A percentile compares a stretch with the other conserved stretches of the same genome.
phyloP scores from a whole-genome alignment of 1,284 basidiomycete species.

The Cryptococcus sp. region DNA sequence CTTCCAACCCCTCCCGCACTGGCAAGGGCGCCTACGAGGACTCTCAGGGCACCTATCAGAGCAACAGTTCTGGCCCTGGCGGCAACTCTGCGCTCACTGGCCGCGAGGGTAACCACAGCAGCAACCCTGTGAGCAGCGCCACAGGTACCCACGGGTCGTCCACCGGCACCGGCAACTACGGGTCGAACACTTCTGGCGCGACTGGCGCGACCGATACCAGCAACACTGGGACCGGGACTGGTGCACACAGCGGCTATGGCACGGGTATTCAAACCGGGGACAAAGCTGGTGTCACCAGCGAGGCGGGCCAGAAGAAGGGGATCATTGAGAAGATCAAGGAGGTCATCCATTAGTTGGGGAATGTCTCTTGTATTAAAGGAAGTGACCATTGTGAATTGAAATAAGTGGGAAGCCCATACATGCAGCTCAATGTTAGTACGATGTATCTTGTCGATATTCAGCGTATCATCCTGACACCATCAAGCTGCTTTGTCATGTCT shows the following conservation, averaged over 20 bases:
- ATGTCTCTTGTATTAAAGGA: neutral
- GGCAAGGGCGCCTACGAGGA: conserved; percentile 27
- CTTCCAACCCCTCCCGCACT: conserved; percentile 19
- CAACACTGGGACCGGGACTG: neutral
- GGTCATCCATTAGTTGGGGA: neutral
- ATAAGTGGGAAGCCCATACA: neutral
- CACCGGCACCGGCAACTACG: neutral
- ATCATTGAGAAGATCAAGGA: conserved; percentile 39
- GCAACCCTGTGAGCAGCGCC: conserved; percentile 32
- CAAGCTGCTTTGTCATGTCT: no score
- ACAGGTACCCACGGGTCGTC: neutral
- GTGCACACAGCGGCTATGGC: neutral
- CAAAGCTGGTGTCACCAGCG: neutral
- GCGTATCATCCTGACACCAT: no score
- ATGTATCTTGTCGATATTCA: neutral
- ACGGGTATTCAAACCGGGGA: neutral
- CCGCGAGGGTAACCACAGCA: conserved; percentile 29
- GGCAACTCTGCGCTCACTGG: conserved; percentile 37
- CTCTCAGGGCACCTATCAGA: conserved; percentile 22
- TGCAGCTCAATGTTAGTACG: neutral
- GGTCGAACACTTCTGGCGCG: neutral
- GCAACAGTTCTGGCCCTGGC: conserved; percentile 32
- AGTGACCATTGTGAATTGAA: neutral
- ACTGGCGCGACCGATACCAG: neutral
- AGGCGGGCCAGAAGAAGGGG: conserved; percentile 24